A percentile compares a stretch with the other conserved stretches of the same genome.
Evolutionary conservation across 2,329 filamentous ascomycete species (phyloP).

Genomic region (Diaporthe sp.): DNA sequence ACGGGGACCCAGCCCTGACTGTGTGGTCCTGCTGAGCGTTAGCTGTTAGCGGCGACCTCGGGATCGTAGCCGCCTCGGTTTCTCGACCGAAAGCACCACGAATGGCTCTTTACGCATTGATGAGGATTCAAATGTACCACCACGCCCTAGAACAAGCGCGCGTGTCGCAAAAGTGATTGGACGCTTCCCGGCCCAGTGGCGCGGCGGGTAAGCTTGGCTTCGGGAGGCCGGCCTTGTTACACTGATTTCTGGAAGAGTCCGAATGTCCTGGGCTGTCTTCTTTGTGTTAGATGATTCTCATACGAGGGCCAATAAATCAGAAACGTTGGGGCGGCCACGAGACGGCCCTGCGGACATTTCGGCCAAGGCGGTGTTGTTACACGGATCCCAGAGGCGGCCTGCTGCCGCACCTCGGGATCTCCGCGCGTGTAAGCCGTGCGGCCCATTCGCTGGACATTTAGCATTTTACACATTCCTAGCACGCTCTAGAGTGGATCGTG

Average conservation of each 20-base stretch:
- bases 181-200: not conserved
- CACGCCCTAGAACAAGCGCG: not conserved
- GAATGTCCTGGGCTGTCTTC: too few relatives aligned
- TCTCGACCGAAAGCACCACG: too few relatives aligned
- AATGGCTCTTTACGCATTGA: too few relatives aligned
- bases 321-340: not conserved
- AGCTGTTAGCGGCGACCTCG: too few relatives aligned
- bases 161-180: not conserved
- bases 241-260: too few relatives aligned
- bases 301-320: not conserved
- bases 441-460: not conserved
- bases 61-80: too few relatives aligned
- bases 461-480: constrained; percentile 22
- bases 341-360: not conserved
- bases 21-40: too few relatives aligned
- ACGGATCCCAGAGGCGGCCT: not conserved
- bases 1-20: too few relatives aligned
- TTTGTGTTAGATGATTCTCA: not conserved
- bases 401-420: not conserved
- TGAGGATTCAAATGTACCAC: too few relatives aligned
- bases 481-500: not conserved
- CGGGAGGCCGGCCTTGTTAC: not conserved
- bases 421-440: not conserved
- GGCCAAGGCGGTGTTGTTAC: constrained; percentile 6
- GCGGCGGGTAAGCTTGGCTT: not conserved